Base-by-base conservation (phyloP, 2,329 filamentous ascomycete species). In the Ciborinia camelliae region DNA sequence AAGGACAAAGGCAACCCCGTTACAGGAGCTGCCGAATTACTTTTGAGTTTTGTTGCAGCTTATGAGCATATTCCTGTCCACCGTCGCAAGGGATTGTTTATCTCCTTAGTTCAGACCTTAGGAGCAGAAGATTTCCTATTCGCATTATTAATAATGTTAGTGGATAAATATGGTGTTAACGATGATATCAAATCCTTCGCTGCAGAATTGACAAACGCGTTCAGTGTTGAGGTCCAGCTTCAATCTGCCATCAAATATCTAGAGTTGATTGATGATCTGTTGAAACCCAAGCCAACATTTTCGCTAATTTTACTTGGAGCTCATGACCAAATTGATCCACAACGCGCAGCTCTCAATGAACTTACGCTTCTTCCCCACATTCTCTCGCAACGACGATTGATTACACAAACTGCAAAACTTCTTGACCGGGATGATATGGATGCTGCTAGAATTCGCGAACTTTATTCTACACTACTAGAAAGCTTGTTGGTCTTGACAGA, bases 51-150 rank as follows among this genome's bases (percentile, higher is more conserved):
- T 75, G 94, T 92, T 23, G 92, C 93, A 9, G 95, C 96, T 0
- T 99, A 96, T 76, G 93, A 97, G 75, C 95, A 99, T 75, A 93
- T 99, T 68, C 95, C 95, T 6, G 84, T 89, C 10, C 93, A 97
- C 76, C 86, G 95, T 65, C 87, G 92, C 69, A 85, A 91, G 37
- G 87, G 88, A 48, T 81, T 99, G 8, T 99, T 97, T 77, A 84
- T 90, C 62, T 91, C 94, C 59, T 81, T 99, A 23, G 87, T 95
- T 28, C 86, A 91, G 71, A 96, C 93, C 14, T 82, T 99, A 4
- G 94, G 94, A 2, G 83, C 92, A 0, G 84, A 90, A 61, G 93
- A 98, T 67, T 96, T 96, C 72, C 81, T 98, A 30, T 96, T 92
- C 71, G 92, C 92, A 6, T 84, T 99, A 18, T 79, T 96, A 57